Conservation (phyloP, 805 yeast species). For the Ogataea haglerorum region DNA sequence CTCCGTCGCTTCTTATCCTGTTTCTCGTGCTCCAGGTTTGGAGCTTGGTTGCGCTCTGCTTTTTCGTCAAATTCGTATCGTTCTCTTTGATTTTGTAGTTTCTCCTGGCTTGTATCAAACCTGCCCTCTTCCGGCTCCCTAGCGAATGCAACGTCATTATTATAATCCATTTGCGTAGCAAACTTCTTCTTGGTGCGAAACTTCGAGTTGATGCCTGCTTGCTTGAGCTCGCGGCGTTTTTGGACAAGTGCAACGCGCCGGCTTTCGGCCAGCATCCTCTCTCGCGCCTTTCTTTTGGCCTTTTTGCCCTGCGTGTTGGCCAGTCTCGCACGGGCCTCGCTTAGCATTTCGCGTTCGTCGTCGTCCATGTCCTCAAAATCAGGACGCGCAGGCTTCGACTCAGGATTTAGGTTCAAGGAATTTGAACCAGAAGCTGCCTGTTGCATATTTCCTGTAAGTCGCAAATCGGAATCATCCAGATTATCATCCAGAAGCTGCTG, state of each 20-base stretch:
- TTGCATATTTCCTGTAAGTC: constrained; percentile 22
- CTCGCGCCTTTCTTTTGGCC: constrained; percentile 86
- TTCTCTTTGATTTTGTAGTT: constrained; percentile 35
- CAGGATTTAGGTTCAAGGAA: constrained; percentile 67
- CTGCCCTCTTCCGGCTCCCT: constrained; percentile 63
- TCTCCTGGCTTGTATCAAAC: constrained; percentile 67
- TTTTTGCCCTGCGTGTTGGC: constrained; percentile 93
- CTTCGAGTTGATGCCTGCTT: constrained; percentile 61
- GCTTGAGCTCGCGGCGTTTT: constrained; percentile 75
- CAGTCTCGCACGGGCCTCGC: constrained; percentile 91
- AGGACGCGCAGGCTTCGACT: constrained; percentile 76
- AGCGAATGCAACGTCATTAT: constrained; percentile 79
- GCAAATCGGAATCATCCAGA: constrained; percentile 28
- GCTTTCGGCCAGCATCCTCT: constrained; percentile 76
- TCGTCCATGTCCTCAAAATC: constrained; percentile 79
- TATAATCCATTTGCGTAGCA: constrained; percentile 71
- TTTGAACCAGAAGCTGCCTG: constrained; percentile 35
- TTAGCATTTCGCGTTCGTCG: constrained; percentile 85
- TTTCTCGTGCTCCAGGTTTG: constrained; percentile 35
- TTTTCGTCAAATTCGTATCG: constrained; percentile 40
- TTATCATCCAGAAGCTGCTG: constrained; percentile 61
- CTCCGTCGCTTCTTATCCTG: constrained; percentile 31
- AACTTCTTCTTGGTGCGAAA: constrained; percentile 51
- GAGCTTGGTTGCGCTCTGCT: constrained; percentile 45
- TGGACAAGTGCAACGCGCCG: constrained; percentile 72